Conservation (phyloP, 805 yeast genomes). For the Wickerhamomyces xylosicus region DNA sequence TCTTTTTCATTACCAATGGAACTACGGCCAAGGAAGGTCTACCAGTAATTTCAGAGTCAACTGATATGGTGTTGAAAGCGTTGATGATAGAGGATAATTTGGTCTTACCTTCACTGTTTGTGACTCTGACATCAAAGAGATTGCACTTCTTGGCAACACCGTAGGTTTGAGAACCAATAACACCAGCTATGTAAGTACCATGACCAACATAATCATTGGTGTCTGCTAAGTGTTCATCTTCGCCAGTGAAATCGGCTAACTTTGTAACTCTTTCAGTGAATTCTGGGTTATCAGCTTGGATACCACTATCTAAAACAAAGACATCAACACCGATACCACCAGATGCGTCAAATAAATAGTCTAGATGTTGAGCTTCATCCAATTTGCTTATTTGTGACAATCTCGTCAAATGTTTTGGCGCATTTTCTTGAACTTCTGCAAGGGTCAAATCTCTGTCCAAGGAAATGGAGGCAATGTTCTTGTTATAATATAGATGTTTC, state of each 20-base stretch:
- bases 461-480: conserved; percentile 25
- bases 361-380: conserved; percentile 19
- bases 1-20: conserved; percentile 27
- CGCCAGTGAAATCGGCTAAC: conserved; percentile 35
- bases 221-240: background rate
- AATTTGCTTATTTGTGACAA: conserved; percentile 25
- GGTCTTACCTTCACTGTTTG: conserved; percentile 27
- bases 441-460: conserved; percentile 25
- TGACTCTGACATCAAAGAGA: conserved; percentile 33
- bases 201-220: conserved; percentile 33
- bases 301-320: conserved; percentile 30
- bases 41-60: conserved; percentile 19
- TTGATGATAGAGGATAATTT: conserved; percentile 23
- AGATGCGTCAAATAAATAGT: conserved; percentile 30
- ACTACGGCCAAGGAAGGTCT: conserved; percentile 29
- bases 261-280: conserved; percentile 31
- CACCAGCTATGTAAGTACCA: conserved; percentile 49
- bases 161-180: conserved; percentile 37
- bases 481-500: conserved; percentile 24
- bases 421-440: conserved; percentile 28
- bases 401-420: conserved; percentile 33
- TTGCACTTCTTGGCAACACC: conserved; percentile 42
- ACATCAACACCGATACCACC: conserved; percentile 31
- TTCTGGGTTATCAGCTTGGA: conserved; percentile 29
- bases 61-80: conserved; percentile 21